phyloP scores from a whole-genome alignment of 352 stramenopile genomes.

The Pythium apleroticum region DNA sequence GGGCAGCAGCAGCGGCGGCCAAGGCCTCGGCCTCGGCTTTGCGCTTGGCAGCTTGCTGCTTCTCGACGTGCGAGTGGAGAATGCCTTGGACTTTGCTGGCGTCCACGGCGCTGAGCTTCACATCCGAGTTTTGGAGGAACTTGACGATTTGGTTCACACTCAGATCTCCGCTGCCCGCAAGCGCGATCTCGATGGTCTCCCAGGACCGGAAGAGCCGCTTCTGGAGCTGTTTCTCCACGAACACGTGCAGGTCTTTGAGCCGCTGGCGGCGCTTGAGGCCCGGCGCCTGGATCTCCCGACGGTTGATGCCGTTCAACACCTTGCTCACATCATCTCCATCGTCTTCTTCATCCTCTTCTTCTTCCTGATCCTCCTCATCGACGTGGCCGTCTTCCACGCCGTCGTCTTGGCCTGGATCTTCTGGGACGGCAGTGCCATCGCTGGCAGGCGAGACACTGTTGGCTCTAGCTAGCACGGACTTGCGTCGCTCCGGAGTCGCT shows the following conservation, averaged over 20 bases:
- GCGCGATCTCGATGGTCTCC: conserved; percentile 74
- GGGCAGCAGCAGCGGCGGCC: neutral
- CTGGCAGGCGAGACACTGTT: neutral
- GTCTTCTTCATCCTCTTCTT: conserved; percentile 10
- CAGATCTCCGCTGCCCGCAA: conserved; percentile 65
- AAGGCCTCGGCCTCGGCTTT: conserved; percentile 15
- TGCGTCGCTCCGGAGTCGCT: conserved; percentile 1
- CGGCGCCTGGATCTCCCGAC: conserved; percentile 26
- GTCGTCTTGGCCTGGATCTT: neutral
- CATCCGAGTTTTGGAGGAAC: conserved; percentile 66
- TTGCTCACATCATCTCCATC: neutral
- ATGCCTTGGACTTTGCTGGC: conserved; percentile 58
- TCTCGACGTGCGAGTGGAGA: conserved; percentile 48
- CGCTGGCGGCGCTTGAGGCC: conserved; percentile 51
- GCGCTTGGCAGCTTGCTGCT: conserved; percentile 15
- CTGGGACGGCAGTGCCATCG: neutral
- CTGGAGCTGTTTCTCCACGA: conserved; percentile 64
- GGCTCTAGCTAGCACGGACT: neutral
- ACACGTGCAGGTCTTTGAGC: conserved; percentile 61
- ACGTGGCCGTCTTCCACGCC: conserved; percentile 20
- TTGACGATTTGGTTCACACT: conserved; percentile 65
- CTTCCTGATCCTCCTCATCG: conserved; percentile 13
- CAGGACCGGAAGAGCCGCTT: conserved; percentile 67
- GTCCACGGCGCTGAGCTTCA: conserved; percentile 57
- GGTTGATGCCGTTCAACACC: neutral